Evolutionary conservation across 345 rosid genomes (phyloP).

Genomic region (Bruguiera sexangula): DNA sequence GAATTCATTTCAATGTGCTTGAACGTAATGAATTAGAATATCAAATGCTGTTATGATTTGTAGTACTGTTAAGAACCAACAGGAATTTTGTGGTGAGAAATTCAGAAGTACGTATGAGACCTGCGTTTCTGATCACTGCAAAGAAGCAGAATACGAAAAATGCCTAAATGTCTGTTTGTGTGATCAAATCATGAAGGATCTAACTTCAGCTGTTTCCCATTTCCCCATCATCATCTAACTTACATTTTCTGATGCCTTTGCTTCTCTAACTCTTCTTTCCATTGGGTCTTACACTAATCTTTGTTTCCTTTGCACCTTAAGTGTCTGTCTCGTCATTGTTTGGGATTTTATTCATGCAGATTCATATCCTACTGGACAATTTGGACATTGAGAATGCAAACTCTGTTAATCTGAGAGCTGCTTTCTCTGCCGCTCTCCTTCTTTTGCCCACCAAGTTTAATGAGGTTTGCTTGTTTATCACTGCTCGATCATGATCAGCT

Average conservation of each 20-base stretch:
- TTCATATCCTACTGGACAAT: constrained; percentile 70
- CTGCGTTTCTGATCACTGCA: too few relatives aligned
- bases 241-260: not conserved
- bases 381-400: constrained; percentile 57
- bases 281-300: not conserved
- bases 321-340: not conserved
- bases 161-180: not conserved
- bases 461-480: constrained; percentile 49
- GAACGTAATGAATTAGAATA: too few relatives aligned
- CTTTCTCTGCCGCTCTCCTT: constrained; percentile 84
- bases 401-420: constrained; percentile 68
- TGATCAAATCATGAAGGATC: not conserved
- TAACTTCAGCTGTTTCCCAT: not conserved
- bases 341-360: constrained; percentile 35
- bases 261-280: not conserved
- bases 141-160: not conserved
- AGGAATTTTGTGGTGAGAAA: too few relatives aligned
- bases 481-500: not conserved
- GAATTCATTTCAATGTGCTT: not conserved
- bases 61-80: too few relatives aligned
- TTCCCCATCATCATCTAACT: not conserved
- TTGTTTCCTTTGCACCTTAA: not conserved
- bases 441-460: constrained; percentile 74
- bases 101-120: not conserved
- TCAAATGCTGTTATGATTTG: too few relatives aligned